Percentiles rank a stretch among this genome's conserved stretches.
phyloP scores from a whole-genome alignment of 345 rosid genomes.

The Citrus hindsii region DNA sequence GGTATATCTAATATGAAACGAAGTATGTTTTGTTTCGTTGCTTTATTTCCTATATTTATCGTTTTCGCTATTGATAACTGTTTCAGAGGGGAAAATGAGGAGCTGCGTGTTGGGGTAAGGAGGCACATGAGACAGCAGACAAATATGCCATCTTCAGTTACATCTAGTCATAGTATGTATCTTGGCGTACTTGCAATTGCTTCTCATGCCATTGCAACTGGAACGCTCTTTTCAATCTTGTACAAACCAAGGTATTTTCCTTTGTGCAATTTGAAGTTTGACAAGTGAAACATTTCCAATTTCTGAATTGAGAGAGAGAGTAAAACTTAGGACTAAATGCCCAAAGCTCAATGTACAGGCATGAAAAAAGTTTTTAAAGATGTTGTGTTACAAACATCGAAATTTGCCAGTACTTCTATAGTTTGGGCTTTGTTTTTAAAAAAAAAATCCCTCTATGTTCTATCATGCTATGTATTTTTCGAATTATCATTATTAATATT shows the following conservation, averaged over 20 bases:
- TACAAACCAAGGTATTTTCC: constrained; percentile 84
- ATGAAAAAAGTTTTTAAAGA: not conserved
- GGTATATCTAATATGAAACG: not conserved
- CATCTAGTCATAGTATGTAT: constrained; percentile 98
- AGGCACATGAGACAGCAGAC: constrained; percentile 87
- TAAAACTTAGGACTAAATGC: not conserved
- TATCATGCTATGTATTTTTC: not conserved
- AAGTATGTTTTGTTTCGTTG: not conserved
- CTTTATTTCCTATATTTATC: not conserved
- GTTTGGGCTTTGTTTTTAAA: not conserved
- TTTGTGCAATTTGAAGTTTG: not conserved
- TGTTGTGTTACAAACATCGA: not conserved
- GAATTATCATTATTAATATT: not conserved
- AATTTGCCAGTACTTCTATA: not conserved
- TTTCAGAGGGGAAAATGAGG: constrained; percentile 86
- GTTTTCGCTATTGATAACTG: constrained; percentile 6
- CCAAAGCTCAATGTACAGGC: not conserved
- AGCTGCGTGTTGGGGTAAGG: constrained; percentile 95
- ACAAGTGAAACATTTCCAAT: not conserved
- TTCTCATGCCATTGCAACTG: constrained; percentile 87
- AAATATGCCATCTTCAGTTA: constrained; percentile 90
- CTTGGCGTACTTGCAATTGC: constrained; percentile 98
- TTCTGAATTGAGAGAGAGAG: not conserved
- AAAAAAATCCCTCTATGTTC: too few relatives aligned
- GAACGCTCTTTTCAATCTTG: constrained; percentile 93